These are phyloP conservation scores for Metarhizium album DNA, from an alignment of 2,329 filamentous ascomycete species.

Conservation along the genomic window DNA sequence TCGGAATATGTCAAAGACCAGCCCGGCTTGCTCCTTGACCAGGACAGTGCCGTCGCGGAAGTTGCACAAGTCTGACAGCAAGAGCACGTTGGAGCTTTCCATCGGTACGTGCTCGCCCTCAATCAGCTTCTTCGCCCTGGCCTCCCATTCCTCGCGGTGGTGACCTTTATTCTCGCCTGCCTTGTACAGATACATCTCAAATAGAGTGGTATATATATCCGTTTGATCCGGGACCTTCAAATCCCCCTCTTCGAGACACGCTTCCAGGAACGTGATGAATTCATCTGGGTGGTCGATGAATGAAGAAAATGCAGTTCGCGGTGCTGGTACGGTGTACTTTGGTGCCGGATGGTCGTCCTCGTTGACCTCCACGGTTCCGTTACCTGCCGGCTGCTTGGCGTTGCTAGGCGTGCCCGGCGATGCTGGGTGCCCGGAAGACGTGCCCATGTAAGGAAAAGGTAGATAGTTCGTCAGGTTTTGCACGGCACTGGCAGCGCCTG, in stretches of 20 bases:
- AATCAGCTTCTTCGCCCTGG: conserved; percentile 81
- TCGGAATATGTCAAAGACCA: conserved; percentile 91
- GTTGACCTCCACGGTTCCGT: conserved; percentile 40
- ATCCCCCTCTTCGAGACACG: conserved; percentile 62
- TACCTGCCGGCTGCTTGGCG: conserved; percentile 37
- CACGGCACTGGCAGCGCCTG: conserved; percentile 61
- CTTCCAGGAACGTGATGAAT: conserved; percentile 87
- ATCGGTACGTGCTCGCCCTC: conserved; percentile 73
- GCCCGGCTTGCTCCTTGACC: conserved; percentile 84
- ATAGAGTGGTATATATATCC: conserved; percentile 88
- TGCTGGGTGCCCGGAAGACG: conserved; percentile 34
- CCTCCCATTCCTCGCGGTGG: conserved; percentile 67
- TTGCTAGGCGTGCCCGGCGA: conserved; percentile 42
- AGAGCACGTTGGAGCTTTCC: conserved; percentile 85
- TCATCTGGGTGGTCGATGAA: conserved; percentile 91
- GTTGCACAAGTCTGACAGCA: conserved; percentile 83
- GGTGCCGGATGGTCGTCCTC: conserved; percentile 33
- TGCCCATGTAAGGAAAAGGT: conserved; percentile 75
- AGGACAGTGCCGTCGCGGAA: conserved; percentile 86
- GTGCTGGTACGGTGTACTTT: conserved; percentile 69
- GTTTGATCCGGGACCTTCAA: conserved; percentile 65
- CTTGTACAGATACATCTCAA: conserved; percentile 96
- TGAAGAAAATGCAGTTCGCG: conserved; percentile 83
- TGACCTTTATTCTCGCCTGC: conserved; percentile 63
- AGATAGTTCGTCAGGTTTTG: conserved; percentile 79